Conservation (phyloP, 768 basidiomycete genomes). For the Infundibulicybe gibba region DNA sequence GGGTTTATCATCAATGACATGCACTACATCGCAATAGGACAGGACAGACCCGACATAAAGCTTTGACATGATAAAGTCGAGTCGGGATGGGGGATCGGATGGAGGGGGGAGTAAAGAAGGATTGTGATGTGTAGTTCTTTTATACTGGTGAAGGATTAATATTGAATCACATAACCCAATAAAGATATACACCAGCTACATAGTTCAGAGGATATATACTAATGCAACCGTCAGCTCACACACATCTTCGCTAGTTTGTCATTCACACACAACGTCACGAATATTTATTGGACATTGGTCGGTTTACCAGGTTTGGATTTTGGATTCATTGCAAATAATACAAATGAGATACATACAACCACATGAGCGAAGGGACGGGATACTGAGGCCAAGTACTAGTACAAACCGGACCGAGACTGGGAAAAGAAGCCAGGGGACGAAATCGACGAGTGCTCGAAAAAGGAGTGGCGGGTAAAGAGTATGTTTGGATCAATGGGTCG, state of each 20-base stretch:
- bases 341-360: too few relatives aligned
- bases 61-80: constrained; percentile 74
- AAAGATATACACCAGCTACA: too few relatives aligned
- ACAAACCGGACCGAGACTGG: constrained; percentile 38
- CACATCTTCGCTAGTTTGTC: too few relatives aligned
- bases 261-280: too few relatives aligned
- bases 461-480: constrained; percentile 33
- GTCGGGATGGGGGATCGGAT: constrained; percentile 43
- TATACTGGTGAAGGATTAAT: too few relatives aligned
- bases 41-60: constrained; percentile 93
- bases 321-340: too few relatives aligned
- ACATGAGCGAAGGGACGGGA: too few relatives aligned
- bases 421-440: constrained; percentile 27
- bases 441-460: constrained; percentile 35
- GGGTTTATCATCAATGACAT: constrained; percentile 55
- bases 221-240: too few relatives aligned
- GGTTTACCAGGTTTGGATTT: too few relatives aligned
- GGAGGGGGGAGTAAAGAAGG: constrained; percentile 44
- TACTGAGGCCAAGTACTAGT: constrained; percentile 28
- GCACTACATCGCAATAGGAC: constrained; percentile 41
- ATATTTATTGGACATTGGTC: too few relatives aligned
- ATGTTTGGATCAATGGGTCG: constrained; percentile 29
- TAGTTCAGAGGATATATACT: too few relatives aligned
- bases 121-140: constrained; percentile 24
- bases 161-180: too few relatives aligned